Base-by-base conservation (phyloP, 1,284 basidiomycete species). In the Cutaneotrichosporon sp. region DNA sequence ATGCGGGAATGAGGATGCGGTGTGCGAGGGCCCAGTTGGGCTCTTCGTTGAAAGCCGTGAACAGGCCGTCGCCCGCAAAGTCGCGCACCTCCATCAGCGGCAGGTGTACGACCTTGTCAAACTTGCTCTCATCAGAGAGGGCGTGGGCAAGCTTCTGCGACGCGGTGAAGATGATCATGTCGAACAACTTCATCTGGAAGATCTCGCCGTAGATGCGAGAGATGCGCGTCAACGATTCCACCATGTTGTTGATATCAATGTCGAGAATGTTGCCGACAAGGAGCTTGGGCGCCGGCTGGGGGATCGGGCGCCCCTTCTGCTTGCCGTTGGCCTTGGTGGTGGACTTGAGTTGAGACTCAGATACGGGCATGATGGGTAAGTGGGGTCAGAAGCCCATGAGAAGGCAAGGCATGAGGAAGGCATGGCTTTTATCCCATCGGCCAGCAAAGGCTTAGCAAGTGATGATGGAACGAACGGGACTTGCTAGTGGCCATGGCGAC, bases 1-100 rank as follows among this genome's bases (percentile, higher is more conserved):
- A 86, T 2, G 83, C 82, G 13, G 85, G 85, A 77, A 85, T 83
- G 21, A 86, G 81, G 47, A 86, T 77, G 38, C 84, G 83, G 73
- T 86, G 84, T 82, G 70, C 69, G 5, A 72, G 64, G 26, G 64
- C 62, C 84, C 85, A 86, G 72, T 84, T 84, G 47, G 79, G 78
- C 66, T 86, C 85, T 7, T 80, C 77, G 18, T 75, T 69, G 32
- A 80, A 74, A 0, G 84, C 83, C 73, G 72, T 73, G 62, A 73
- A 73, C 42, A 73, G 64, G 38, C 72, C 85, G 70, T 85, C 84
- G 21, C 81, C 81, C 1, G 80, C 79, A 5, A 84, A 76, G 59
- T 80, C 78, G 38, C 84, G 78, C 11, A 84, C 80, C 65, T 85
- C 69, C 13, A 66, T 38, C 0, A 86, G 72, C 2, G 79, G 70